phyloP scores from a whole-genome alignment of 108 stramenopile genomes.

The Cylindrotheca fusiformis region DNA sequence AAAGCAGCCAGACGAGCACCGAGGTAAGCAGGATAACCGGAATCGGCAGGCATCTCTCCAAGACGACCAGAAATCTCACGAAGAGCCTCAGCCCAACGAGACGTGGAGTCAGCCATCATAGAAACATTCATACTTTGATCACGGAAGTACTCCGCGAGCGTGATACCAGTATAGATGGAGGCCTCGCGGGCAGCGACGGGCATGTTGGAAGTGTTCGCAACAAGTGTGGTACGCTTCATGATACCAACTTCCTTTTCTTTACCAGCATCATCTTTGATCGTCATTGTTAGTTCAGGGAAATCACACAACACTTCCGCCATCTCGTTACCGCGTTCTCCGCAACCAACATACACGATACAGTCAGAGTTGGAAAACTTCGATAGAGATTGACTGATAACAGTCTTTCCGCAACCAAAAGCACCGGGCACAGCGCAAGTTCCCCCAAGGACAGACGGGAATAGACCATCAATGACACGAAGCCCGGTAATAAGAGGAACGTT shows the following conservation, averaged over 20 bases:
- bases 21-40: conserved; percentile 99
- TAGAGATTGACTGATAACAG: conserved; percentile 98
- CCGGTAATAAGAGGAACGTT: conserved; percentile 98
- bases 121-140: conserved; percentile 99
- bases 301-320: conserved; percentile 99
- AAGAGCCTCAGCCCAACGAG: conserved; percentile 99
- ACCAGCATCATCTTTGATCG: conserved; percentile 83
- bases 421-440: conserved; percentile 99
- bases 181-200: conserved; percentile 99
- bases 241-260: conserved; percentile 95
- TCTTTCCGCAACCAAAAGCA: conserved; percentile 99
- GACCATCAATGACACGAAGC: conserved; percentile 97
- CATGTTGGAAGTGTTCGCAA: conserved; percentile 99
- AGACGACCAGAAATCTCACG: conserved; percentile 99
- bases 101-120: conserved; percentile 99
- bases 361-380: conserved; percentile 99
- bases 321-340: conserved; percentile 98
- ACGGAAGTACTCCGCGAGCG: conserved; percentile 97
- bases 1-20: conserved; percentile 99
- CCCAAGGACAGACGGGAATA: conserved; percentile 98
- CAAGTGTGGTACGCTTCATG: conserved; percentile 99
- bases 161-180: conserved; percentile 99
- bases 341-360: conserved; percentile 94
- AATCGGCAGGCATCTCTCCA: conserved; percentile 99
- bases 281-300: conserved; percentile 99